These are phyloP conservation scores for Cryptococcus jaspeensis DNA, from an alignment of 1,284 basidiomycete genomes.

Conservation along the genomic window DNA sequence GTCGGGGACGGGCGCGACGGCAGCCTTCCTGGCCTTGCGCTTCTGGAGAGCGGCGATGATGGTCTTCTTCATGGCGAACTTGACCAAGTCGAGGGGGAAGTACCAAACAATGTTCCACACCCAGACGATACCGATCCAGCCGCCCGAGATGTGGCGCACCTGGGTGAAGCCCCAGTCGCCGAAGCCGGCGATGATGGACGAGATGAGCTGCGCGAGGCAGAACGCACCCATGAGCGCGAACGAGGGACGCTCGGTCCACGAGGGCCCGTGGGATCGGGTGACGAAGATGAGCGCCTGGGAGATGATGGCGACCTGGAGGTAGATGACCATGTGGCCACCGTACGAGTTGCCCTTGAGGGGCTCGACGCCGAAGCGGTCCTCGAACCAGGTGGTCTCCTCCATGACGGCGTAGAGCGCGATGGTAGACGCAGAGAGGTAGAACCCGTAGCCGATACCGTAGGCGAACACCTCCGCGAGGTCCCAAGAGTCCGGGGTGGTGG, in stretches of 20 bases:
- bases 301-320: slow-evolving; percentile 88
- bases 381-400: slow-evolving; percentile 86
- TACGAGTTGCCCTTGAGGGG: slow-evolving; percentile 55
- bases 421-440: slow-evolving; percentile 88
- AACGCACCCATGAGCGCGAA: slow-evolving; percentile 85
- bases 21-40: slow-evolving; percentile 60
- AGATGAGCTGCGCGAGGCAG: slow-evolving; percentile 86
- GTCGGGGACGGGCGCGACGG: slow-evolving; percentile 52
- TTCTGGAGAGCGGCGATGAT: slow-evolving; percentile 78
- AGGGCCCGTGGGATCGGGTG: slow-evolving; percentile 93
- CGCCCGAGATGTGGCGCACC: slow-evolving; percentile 73
- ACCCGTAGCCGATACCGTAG: slow-evolving; percentile 89
- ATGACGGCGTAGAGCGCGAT: slow-evolving; percentile 80
- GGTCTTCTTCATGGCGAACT: slow-evolving; percentile 92
- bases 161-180: slow-evolving; percentile 88
- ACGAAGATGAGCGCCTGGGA: slow-evolving; percentile 97
- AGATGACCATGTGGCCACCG: slow-evolving; percentile 63
- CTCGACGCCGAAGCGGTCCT: slow-evolving; percentile 74
- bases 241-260: slow-evolving; percentile 97
- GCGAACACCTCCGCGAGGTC: slow-evolving; percentile 94
- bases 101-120: slow-evolving; percentile 96
- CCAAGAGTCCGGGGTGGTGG: slow-evolving; percentile 89
- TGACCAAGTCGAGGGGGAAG: slow-evolving; percentile 89
- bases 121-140: slow-evolving; percentile 97
- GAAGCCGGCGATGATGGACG: slow-evolving; percentile 91